Base-by-base conservation (phyloP, 352 stramenopile genomes). In the Salisapilia sapeloensis region DNA sequence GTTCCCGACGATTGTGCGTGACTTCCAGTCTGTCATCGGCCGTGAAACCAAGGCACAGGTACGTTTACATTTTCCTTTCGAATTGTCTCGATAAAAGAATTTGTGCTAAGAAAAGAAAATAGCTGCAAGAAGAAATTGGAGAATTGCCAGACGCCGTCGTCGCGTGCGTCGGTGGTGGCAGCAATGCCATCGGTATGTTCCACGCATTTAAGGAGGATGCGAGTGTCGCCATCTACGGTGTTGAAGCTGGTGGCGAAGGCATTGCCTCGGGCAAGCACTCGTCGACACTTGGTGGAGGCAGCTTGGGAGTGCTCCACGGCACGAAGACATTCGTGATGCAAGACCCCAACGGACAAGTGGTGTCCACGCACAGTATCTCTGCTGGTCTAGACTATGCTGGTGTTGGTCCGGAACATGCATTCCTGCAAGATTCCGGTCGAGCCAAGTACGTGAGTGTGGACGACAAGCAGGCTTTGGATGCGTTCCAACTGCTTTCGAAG, bases 171-270 rank as follows among this genome's bases (percentile, higher is more conserved):
- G 94, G 94, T 13, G 94, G 94, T 36, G 94, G 94, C 31, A 97
- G 83, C 28, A 99, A 99, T 54, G 93, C 94, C n/a, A 98, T 99
- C 37, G 94, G 94, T 36, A 95, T 97, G 56, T 99, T 99, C 59
- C 70, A 97, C 56, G 85, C 91, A 16, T 99, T 99, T 44, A 53
- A 96, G 8, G 70, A 97, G 30, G 87, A 98, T 51, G 53, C 74
- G n/a, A 51, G 48, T 13, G 93, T 98, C 9, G 75, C 52, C 15
- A 83, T 99, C 36, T 90, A 98, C 42, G 94, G 93, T 19, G 92
- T 96, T 4, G 94, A 99, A 58, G 93, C 93, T 27, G 94, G 89
- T 24, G 94, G 94, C 38, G 82, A 97, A 23, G 89, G 89, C n/a
- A 59, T 89, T 4, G 71, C 86, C 35, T 86, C 71, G 2, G 38